These are phyloP conservation scores for Nicotiana sylvestris DNA, from an alignment of 257 asterid species.

Conservation along the genomic window DNA sequence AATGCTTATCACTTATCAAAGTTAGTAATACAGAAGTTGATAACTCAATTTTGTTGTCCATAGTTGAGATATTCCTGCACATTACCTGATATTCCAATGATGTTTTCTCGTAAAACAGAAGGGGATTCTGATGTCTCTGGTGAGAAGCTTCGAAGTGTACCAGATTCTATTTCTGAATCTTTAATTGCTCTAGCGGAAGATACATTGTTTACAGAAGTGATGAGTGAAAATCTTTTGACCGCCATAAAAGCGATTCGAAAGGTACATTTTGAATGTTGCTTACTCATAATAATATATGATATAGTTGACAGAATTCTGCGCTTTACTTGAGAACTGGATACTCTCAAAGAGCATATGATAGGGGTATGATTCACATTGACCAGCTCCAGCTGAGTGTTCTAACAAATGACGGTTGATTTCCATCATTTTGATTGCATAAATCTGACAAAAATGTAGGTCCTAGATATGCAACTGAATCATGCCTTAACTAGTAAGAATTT, in stretches of 20 bases:
- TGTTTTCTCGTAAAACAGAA: slow-evolving; percentile 34
- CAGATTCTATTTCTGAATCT: slow-evolving; percentile 69
- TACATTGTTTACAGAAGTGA: slow-evolving; percentile 42
- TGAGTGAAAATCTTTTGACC: slow-evolving; percentile 71
- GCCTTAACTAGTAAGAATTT: too few relatives aligned
- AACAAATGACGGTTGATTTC: too few relatives aligned
- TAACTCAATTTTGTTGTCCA: background rate
- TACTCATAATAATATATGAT: background rate
- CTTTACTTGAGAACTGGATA: background rate
- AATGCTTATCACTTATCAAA: background rate
- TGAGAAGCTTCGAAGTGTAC: slow-evolving; percentile 58
- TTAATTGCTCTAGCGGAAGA: slow-evolving; percentile 72
- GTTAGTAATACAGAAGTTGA: background rate
- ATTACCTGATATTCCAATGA: background rate
- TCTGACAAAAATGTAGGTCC: background rate
- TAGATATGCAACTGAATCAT: too few relatives aligned
- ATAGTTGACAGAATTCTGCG: background rate
- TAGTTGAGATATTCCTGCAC: background rate
- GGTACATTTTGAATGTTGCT: slow-evolving; percentile 29
- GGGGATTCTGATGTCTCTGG: slow-evolving; percentile 65
- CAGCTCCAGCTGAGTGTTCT: too few relatives aligned
- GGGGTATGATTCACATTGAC: too few relatives aligned
- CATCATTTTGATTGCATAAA: too few relatives aligned
- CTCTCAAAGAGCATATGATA: background rate
- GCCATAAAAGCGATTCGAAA: slow-evolving; percentile 68